A percentile compares a stretch with the other conserved stretches of the same genome.
phyloP scores from a whole-genome alignment of 345 rosid species.

The Chamaenerion angustifolium region DNA sequence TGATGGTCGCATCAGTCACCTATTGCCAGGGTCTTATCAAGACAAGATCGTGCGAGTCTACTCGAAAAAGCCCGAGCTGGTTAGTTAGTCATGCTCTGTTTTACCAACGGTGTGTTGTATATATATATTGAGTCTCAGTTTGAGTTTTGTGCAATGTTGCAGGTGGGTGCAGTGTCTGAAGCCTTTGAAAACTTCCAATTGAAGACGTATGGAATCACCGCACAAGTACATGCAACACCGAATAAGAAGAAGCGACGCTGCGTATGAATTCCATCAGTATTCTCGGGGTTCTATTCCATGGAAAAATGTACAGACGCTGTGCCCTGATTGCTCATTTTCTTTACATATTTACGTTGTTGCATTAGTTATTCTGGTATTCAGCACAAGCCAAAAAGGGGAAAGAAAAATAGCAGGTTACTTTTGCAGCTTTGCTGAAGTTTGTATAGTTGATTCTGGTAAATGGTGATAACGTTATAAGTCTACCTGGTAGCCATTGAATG shows the following conservation, averaged over 20 bases:
- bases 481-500: too few relatives aligned
- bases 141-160: constrained; percentile 7
- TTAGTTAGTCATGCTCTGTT: constrained; percentile 12
- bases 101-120: too few relatives aligned
- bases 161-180: constrained; percentile 70
- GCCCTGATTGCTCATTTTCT: too few relatives aligned
- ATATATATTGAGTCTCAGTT: not conserved
- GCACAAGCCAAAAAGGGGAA: too few relatives aligned
- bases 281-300: not conserved
- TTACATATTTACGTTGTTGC: too few relatives aligned
- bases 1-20: constrained; percentile 65
- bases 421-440: too few relatives aligned
- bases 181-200: constrained; percentile 93
- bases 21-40: constrained; percentile 71
- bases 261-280: constrained; percentile 11
- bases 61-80: constrained; percentile 80
- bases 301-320: too few relatives aligned
- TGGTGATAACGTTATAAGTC: too few relatives aligned
- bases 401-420: too few relatives aligned
- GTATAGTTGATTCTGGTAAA: too few relatives aligned
- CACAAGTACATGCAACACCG: constrained; percentile 86
- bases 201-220: constrained; percentile 66
- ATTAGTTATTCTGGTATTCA: too few relatives aligned
- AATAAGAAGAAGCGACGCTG: constrained; percentile 70
- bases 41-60: constrained; percentile 94